Evolutionary conservation across 2,329 filamentous ascomycete species (phyloP).

Genomic region (Trichoderma atroviride): DNA sequence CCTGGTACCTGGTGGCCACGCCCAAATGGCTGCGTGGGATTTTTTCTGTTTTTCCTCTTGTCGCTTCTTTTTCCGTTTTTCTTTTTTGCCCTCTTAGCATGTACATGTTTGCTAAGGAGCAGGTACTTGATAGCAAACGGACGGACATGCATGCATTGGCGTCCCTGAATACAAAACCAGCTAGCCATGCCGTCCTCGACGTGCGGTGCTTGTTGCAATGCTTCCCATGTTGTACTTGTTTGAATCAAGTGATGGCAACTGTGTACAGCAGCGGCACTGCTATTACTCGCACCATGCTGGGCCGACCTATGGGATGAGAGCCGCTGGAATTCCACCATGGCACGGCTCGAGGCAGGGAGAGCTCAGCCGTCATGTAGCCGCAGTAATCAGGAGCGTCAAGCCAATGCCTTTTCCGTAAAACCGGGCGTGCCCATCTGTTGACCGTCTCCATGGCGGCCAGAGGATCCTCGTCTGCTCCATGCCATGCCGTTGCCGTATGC

Average conservation of each 20-base stretch:
- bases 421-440: background rate
- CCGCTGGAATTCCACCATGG: background rate
- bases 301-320: background rate
- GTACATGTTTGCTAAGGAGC: background rate
- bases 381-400: background rate
- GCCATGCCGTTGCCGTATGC: background rate
- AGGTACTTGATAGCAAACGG: background rate
- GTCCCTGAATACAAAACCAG: background rate
- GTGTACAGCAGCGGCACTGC: too few species aligned
- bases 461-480: background rate
- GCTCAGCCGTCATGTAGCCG: slow-evolving; percentile 1
- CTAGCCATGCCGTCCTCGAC: background rate
- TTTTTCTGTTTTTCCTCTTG: background rate
- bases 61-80: background rate
- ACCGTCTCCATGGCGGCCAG: background rate
- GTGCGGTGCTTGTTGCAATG: background rate
- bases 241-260: too few species aligned
- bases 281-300: background rate
- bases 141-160: background rate
- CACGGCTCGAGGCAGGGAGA: slow-evolving; percentile 17
- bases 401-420: background rate
- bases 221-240: background rate
- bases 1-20: slow-evolving; percentile 7
- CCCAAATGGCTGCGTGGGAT: slow-evolving; percentile 12
- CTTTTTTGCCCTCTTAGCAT: background rate